Evolutionary conservation across 306 rosid species (phyloP).

Genomic region (Pyrus betulifolia): DNA sequence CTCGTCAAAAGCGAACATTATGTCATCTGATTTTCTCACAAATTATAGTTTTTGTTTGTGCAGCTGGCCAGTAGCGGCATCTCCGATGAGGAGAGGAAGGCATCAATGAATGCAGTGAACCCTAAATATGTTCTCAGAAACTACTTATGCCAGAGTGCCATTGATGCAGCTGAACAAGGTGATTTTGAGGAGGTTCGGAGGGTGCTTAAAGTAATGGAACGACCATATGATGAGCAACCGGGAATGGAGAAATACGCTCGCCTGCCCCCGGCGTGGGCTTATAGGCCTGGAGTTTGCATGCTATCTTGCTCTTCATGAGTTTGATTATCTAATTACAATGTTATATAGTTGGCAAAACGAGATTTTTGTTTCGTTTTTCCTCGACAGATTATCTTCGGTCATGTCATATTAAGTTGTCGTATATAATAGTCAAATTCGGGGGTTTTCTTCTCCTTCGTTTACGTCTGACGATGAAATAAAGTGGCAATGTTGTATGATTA

Average conservation of each 20-base stretch:
- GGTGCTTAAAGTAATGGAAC: constrained; percentile 76
- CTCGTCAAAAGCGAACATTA: background rate
- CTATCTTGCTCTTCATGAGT: constrained; percentile 94
- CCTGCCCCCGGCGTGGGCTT: constrained; percentile 99
- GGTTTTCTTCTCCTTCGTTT: background rate
- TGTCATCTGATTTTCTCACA: background rate
- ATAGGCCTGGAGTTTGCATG: constrained; percentile 97
- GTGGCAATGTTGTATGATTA: background rate
- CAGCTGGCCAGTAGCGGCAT: constrained; percentile 75
- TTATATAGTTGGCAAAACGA: constrained; percentile 11
- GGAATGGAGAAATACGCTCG: constrained; percentile 99
- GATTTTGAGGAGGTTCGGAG: constrained; percentile 75
- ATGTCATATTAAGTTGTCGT: constrained; percentile 1
- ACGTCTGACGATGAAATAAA: background rate
- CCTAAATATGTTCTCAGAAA: constrained; percentile 86
- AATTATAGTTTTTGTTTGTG: constrained; percentile 10
- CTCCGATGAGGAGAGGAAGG: constrained; percentile 79
- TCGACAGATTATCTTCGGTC: background rate
- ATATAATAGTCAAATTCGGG: constrained; percentile 21
- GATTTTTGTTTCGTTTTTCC: background rate
- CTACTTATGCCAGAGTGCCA: constrained; percentile 94
- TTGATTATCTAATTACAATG: background rate
- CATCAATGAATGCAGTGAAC: constrained; percentile 69
- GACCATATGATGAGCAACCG: constrained; percentile 89
- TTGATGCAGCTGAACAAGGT: constrained; percentile 92